A percentile compares a stretch with the other conserved stretches of the same genome.
Conservation (phyloP, 208 protist genomes). For the Leishmania major region DNA sequence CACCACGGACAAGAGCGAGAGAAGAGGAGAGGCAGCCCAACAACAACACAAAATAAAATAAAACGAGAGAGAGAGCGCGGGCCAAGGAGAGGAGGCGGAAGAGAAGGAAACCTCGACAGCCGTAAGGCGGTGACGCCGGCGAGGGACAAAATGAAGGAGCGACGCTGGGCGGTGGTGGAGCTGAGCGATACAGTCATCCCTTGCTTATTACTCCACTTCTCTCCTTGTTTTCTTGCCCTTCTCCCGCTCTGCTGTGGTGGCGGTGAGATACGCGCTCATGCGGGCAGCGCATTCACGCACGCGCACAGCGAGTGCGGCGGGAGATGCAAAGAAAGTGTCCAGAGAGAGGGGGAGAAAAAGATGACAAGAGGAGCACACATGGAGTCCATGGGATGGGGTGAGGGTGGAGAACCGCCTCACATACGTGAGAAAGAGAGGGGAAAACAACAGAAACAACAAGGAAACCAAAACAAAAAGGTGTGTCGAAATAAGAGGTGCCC, state of each 20-base stretch:
- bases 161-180: background rate
- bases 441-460: background rate
- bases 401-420: conserved; percentile 28
- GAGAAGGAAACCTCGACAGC: background rate
- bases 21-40: too few species aligned
- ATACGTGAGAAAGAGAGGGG: conserved; percentile 23
- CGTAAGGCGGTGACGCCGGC: background rate
- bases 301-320: background rate
- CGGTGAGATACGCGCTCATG: background rate
- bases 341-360: background rate
- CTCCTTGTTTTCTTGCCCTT: conserved; percentile 3
- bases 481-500: background rate
- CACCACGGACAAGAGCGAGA: background rate
- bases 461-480: background rate
- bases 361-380: background rate
- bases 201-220: background rate
- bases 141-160: background rate
- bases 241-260: background rate
- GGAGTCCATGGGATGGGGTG: background rate
- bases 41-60: background rate
- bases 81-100: background rate
- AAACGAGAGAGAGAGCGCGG: background rate
- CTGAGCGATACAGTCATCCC: background rate
- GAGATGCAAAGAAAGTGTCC: background rate
- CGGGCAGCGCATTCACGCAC: background rate